phyloP scores from a whole-genome alignment of 2,329 filamentous ascomycete genomes.

The Fusarium torulosum region DNA sequence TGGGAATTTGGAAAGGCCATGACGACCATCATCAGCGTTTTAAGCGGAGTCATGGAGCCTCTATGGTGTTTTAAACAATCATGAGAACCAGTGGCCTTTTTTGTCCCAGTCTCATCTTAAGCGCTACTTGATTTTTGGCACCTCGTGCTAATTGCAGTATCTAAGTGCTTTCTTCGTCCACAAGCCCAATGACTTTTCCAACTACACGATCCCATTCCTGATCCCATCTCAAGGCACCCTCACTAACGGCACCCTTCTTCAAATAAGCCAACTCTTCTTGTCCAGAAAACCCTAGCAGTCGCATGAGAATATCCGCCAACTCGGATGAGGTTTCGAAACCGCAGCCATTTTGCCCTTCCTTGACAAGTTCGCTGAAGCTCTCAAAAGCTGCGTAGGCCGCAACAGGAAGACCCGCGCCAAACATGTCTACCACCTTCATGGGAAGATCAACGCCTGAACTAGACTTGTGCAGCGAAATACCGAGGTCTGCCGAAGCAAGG shows the following conservation, averaged over 20 bases:
- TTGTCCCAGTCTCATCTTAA: slow-evolving; percentile 6
- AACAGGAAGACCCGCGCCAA: slow-evolving; percentile 92
- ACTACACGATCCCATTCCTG: slow-evolving; percentile 92
- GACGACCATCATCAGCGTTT: slow-evolving; percentile 33
- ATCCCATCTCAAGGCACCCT: slow-evolving; percentile 86
- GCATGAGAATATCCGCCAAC: slow-evolving; percentile 71
- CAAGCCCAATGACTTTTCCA: slow-evolving; percentile 74
- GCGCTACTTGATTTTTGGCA: neutral
- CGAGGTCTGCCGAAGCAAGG: slow-evolving; percentile 87
- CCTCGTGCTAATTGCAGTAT: neutral
- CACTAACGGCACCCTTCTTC: slow-evolving; percentile 76
- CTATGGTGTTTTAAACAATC: slow-evolving; percentile 33
- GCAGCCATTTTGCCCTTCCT: slow-evolving; percentile 85
- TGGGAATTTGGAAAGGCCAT: slow-evolving; percentile 17
- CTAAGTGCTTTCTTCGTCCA: slow-evolving; percentile 35
- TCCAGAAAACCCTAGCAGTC: slow-evolving; percentile 70
- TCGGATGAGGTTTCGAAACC: slow-evolving; percentile 82
- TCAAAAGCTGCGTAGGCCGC: slow-evolving; percentile 87
- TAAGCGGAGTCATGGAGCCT: slow-evolving; percentile 39
- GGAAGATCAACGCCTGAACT: slow-evolving; percentile 95
- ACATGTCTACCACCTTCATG: slow-evolving; percentile 99
- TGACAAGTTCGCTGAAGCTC: slow-evolving; percentile 91
- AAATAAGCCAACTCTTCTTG: slow-evolving; percentile 69
- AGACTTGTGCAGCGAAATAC: slow-evolving; percentile 91
- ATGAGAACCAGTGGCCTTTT: slow-evolving; percentile 15